Evolutionary conservation across 768 basidiomycete species (phyloP).

Genomic region (Sarcomyxa edulis): DNA sequence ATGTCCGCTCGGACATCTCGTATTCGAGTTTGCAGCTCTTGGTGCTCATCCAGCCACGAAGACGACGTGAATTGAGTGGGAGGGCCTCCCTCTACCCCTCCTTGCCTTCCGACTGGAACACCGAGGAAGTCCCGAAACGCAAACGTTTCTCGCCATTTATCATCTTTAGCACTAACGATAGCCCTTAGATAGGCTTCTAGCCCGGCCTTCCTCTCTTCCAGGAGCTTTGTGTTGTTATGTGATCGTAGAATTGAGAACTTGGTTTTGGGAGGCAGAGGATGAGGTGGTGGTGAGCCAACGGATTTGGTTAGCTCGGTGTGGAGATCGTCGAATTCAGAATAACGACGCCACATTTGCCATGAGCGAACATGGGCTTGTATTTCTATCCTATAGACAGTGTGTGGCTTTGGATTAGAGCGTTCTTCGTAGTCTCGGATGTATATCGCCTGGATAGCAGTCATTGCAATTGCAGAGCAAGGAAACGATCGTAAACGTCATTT

Average conservation of each 20-base stretch:
- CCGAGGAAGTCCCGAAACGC: slow-evolving; percentile 87
- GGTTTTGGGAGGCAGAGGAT: slow-evolving; percentile 81
- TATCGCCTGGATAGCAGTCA: slow-evolving; percentile 77
- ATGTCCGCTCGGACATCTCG: slow-evolving; percentile 83
- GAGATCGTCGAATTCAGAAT: slow-evolving; percentile 91
- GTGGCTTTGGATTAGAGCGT: slow-evolving; percentile 64
- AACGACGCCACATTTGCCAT: slow-evolving; percentile 93
- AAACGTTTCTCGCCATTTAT: slow-evolving; percentile 73
- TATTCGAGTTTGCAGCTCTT: slow-evolving; percentile 67
- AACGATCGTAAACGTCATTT: slow-evolving; percentile 2
- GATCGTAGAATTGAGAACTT: slow-evolving; percentile 61
- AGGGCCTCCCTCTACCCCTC: slow-evolving; percentile 18
- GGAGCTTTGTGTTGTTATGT: slow-evolving; percentile 50
- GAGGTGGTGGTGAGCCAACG: slow-evolving; percentile 78
- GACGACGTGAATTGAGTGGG: slow-evolving; percentile 61
- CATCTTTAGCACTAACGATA: slow-evolving; percentile 77
- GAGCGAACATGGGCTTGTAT: slow-evolving; percentile 86
- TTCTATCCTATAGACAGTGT: slow-evolving; percentile 77
- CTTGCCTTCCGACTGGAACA: slow-evolving; percentile 62
- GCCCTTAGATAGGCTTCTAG: slow-evolving; percentile 85
- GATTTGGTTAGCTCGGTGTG: slow-evolving; percentile 76
- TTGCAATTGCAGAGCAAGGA: slow-evolving; percentile 18
- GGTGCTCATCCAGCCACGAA: slow-evolving; percentile 89
- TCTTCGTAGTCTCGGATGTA: slow-evolving; percentile 67
- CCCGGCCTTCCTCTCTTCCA: slow-evolving; percentile 72